Base-by-base conservation (phyloP, 768 basidiomycete species). In the Astraeus odoratus region DNA sequence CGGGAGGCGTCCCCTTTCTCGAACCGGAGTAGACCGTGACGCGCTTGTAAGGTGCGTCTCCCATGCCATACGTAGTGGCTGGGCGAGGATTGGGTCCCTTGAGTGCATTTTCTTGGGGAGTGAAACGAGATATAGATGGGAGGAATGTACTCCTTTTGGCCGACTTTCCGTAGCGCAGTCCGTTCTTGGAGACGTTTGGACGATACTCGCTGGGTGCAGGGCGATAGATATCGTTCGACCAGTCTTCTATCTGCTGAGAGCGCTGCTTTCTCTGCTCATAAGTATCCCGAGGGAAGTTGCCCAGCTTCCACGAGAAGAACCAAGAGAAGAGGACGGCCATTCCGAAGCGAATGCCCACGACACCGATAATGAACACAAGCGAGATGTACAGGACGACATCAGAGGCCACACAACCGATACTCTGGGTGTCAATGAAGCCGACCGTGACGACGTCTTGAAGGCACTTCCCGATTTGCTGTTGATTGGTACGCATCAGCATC, bases 251-350 rank as follows among this genome's bases (percentile, higher is more conserved):
- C 63, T 92, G 89, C 19, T 78, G 77, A 2, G 86, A 81, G 19
- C 95, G 83, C 49, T 81, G 80, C 82, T 91, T 91, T 12, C 94
- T 79, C 60, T 98, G 80, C 60, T 89, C 83, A 60, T 93, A 91
- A 13, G 91, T 90, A 68, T 99, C 96, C 30, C 79, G 76, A 50
- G 86, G 85, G 75, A 95, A 98, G 52, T 88, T 86, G 39, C 96
- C 96, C 33, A 99, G 74, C 57, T 81, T 81, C 83, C 88, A 92
- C n/a, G 87, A 91, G 64, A 89, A 86, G 77, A 97, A 98, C 96
- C 96, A 99, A 20, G 87, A 77, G 67, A 98, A 99, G 62, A 95
- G 74, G 59, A 96, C 88, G 38, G 96, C 96, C 92, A 98, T 95
- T 54, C 77, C 71, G 69, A 98, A 99, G 27, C 92, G 88, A 63